Evolutionary conservation across 2,329 filamentous ascomycete genomes (phyloP).

Genomic region (Metarhizium guizhouense): DNA sequence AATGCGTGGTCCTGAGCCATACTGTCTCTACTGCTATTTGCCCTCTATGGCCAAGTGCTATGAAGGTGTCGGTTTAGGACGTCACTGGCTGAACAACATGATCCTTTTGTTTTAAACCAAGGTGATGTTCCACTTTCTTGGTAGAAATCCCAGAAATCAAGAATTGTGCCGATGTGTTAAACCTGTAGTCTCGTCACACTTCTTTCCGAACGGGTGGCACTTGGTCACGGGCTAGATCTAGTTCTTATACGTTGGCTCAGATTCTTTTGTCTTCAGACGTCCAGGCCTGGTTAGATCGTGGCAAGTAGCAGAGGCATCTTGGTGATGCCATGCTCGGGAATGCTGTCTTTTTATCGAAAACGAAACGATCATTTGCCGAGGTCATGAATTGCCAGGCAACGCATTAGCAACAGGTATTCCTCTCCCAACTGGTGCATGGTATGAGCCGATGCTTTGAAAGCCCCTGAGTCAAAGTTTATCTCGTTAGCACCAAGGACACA

Average conservation of each 20-base stretch:
- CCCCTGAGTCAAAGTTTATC: conserved; percentile 33
- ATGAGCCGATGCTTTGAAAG: conserved; percentile 57
- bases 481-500: conserved; percentile 13
- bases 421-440: conserved; percentile 45
- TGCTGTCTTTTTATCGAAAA: too few relatives aligned
- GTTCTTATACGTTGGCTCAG: not conserved
- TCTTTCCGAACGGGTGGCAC: not conserved
- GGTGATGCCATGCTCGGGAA: too few relatives aligned
- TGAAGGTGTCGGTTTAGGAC: not conserved
- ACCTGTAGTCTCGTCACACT: too few relatives aligned
- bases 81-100: not conserved
- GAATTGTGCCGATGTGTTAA: not conserved
- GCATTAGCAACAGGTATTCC: conserved; percentile 35
- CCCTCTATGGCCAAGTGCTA: not conserved
- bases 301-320: too few relatives aligned
- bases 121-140: not conserved
- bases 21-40: not conserved
- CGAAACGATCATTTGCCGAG: not conserved
- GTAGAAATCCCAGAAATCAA: not conserved
- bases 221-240: too few relatives aligned
- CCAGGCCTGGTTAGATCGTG: too few relatives aligned
- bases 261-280: not conserved
- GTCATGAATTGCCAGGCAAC: conserved; percentile 25
- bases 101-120: not conserved
- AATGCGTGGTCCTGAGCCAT: not conserved